Evolutionary conservation across 805 yeast species (phyloP).

Genomic region (Ogataea minuta): DNA sequence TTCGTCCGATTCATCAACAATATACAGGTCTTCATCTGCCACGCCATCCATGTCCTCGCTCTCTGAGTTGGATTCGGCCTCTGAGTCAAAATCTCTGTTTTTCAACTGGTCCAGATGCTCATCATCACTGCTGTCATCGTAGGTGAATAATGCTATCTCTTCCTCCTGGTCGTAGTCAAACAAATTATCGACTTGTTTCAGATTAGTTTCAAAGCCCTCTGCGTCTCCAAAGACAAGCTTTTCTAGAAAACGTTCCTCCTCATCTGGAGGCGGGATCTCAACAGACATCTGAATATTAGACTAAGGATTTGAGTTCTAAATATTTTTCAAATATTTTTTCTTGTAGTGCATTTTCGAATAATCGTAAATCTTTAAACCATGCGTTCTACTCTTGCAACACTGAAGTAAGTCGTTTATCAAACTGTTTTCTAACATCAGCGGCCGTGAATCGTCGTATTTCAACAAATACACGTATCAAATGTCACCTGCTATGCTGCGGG

Average conservation of each 20-base stretch:
- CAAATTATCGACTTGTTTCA: conserved; percentile 59
- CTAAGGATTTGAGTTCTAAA: conserved; percentile 1
- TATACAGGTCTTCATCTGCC: conserved; percentile 43
- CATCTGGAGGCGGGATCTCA: conserved; percentile 68
- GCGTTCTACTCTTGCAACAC: conserved; percentile 26
- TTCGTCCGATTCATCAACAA: conserved; percentile 47
- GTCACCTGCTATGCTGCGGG: conserved; percentile 93
- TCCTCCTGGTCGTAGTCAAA: conserved; percentile 46
- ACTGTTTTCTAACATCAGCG: conserved; percentile 17
- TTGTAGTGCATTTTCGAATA: conserved; percentile 9
- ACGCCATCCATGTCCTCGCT: conserved; percentile 34
- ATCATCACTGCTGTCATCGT: conserved; percentile 30
- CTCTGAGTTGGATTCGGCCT: conserved; percentile 30
- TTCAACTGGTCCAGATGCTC: conserved; percentile 42
- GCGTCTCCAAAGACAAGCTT: conserved; percentile 87
- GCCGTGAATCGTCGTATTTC: conserved; percentile 33
- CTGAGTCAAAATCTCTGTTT: conserved; percentile 37
- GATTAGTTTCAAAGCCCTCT: conserved; percentile 65
- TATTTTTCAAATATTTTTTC: conserved; percentile 3
- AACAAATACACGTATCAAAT: conserved; percentile 55
- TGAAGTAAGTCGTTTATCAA: conserved; percentile 20
- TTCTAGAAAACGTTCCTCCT: conserved; percentile 77
- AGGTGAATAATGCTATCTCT: conserved; percentile 23
- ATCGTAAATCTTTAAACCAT: conserved; percentile 9
- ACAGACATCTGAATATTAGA: conserved; percentile 8